These are phyloP conservation scores for Sphaerulina vaccinii DNA, from an alignment of 2,329 filamentous ascomycete genomes.

Conservation along the genomic window DNA sequence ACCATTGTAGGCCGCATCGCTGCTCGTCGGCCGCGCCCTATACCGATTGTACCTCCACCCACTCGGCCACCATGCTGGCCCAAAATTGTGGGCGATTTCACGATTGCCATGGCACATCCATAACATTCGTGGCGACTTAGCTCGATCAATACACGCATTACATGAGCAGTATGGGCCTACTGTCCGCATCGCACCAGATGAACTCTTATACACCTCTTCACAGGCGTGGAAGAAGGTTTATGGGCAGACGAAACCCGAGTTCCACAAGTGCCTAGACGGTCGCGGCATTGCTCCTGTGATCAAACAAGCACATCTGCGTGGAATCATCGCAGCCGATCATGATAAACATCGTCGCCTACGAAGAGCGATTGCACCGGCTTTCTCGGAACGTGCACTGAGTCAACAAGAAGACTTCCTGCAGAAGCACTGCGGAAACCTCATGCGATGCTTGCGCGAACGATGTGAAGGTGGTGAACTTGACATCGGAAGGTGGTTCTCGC, in stretches of 20 bases:
- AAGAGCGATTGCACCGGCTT: constrained; percentile 38
- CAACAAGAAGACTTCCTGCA: constrained; percentile 41
- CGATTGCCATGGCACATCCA: constrained; percentile 16
- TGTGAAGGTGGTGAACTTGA: constrained; percentile 18
- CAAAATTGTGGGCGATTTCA: constrained; percentile 29
- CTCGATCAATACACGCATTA: constrained; percentile 23
- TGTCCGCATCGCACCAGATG: constrained; percentile 33
- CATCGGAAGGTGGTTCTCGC: constrained; percentile 4
- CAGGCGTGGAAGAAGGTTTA: constrained; percentile 47
- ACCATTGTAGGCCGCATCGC: background rate
- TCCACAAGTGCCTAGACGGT: constrained; percentile 9
- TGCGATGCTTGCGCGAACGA: constrained; percentile 37
- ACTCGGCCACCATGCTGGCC: constrained; percentile 43
- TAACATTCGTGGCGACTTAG: constrained; percentile 5
- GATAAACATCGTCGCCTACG: constrained; percentile 29
- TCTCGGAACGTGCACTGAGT: constrained; percentile 38
- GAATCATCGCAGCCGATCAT: constrained; percentile 14
- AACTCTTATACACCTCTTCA: constrained; percentile 40
- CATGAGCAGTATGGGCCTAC: constrained; percentile 35
- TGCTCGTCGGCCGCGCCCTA: constrained; percentile 17
- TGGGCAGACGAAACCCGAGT: constrained; percentile 34
- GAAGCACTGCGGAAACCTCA: constrained; percentile 40
- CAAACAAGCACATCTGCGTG: constrained; percentile 6
- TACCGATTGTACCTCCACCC: constrained; percentile 46
- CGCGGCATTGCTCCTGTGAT: constrained; percentile 12